A percentile compares a stretch with the other conserved stretches of the same genome.
These are phyloP conservation scores for Candolleomyces aberdarensis DNA, from an alignment of 768 basidiomycete species.

Conservation along the genomic window DNA sequence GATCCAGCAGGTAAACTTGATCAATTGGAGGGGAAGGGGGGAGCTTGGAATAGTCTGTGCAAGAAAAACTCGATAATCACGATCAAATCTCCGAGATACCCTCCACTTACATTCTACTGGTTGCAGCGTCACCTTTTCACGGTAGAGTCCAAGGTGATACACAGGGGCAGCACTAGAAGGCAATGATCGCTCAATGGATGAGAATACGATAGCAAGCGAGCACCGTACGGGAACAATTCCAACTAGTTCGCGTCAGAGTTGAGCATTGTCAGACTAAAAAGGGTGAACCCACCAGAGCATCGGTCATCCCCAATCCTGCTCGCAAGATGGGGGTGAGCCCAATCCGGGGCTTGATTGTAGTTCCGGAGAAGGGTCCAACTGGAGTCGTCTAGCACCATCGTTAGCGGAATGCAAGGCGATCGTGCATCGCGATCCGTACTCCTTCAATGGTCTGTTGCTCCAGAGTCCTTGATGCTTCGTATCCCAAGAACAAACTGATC, in stretches of 20 bases:
- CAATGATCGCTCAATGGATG: not conserved
- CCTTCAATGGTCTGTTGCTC: conserved; percentile 61
- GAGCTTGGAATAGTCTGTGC: conserved; percentile 84
- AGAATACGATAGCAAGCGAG: not conserved
- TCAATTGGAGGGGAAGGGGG: conserved; percentile 76
- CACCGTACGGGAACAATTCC: conserved; percentile 76
- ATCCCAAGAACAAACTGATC: conserved; percentile 75
- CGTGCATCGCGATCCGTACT: conserved; percentile 37
- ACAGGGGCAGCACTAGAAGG: conserved; percentile 67
- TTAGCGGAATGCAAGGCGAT: conserved; percentile 1
- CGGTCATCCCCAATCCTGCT: conserved; percentile 92
- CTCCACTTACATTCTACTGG: conserved; percentile 78
- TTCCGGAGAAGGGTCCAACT: conserved; percentile 75
- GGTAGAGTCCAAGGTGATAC: conserved; percentile 86
- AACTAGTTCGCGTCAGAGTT: conserved; percentile 34
- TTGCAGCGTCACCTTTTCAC: conserved; percentile 83
- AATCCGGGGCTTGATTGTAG: conserved; percentile 68
- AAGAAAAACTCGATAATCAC: not conserved
- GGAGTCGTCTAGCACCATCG: conserved; percentile 63
- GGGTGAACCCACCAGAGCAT: conserved; percentile 60
- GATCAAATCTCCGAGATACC: not conserved
- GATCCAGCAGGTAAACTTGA: conserved; percentile 84
- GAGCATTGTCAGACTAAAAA: conserved; percentile 1
- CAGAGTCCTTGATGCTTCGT: conserved; percentile 74
- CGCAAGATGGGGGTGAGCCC: conserved; percentile 90